phyloP scores from a whole-genome alignment of 1,284 basidiomycete genomes.

The Ganoderma sinense region DNA sequence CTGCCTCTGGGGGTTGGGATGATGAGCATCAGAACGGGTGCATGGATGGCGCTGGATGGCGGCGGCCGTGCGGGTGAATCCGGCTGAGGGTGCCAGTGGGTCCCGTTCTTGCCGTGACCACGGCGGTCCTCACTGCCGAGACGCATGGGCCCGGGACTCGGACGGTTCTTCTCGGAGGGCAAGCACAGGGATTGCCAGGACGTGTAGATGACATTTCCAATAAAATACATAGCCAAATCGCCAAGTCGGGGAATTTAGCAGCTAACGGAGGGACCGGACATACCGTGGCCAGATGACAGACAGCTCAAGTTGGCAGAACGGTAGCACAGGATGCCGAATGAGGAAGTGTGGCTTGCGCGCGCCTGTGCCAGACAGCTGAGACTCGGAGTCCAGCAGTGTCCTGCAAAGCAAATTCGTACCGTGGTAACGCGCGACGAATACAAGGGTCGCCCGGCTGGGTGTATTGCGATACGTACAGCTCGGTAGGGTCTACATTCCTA shows the following conservation, averaged over 20 bases:
- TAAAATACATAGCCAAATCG: background rate
- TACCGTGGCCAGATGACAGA: background rate
- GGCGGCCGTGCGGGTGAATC: constrained; percentile 1
- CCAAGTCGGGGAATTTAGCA: background rate
- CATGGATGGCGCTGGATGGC: background rate
- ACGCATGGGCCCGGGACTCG: background rate
- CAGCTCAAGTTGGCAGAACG: too few species aligned
- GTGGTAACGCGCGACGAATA: background rate
- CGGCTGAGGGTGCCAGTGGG: background rate
- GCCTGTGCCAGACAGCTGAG: background rate
- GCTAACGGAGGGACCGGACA: background rate
- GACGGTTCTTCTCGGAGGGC: background rate
- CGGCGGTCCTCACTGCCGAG: background rate
- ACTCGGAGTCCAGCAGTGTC: too few species aligned
- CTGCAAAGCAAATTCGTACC: background rate
- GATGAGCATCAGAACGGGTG: background rate
- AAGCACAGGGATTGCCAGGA: background rate
- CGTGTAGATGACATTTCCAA: background rate
- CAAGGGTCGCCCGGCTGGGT: background rate
- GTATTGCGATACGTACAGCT: background rate
- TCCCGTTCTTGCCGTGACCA: background rate
- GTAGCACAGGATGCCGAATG: background rate
- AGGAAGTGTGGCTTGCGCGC: background rate
- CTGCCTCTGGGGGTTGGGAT: background rate
- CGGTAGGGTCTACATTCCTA: background rate